Evolutionary conservation across 768 basidiomycete species (phyloP).

Genomic region (Rubroboletus pulcherrimus): DNA sequence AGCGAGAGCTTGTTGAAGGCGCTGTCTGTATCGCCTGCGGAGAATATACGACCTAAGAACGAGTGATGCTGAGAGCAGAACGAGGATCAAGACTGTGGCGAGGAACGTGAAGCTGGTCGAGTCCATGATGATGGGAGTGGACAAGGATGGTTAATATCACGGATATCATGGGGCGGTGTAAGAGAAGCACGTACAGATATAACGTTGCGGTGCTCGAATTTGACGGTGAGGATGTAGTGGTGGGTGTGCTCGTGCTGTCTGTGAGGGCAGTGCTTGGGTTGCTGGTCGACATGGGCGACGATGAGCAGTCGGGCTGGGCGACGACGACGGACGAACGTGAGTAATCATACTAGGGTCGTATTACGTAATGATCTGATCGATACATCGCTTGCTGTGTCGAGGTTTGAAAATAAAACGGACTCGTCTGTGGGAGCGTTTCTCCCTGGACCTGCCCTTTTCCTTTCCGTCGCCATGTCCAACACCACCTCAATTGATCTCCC

Average conservation of each 20-base stretch:
- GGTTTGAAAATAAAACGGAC: slow-evolving; percentile 6
- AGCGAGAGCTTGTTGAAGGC: slow-evolving; percentile 50
- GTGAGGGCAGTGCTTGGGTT: background rate
- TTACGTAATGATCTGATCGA: slow-evolving; percentile 24
- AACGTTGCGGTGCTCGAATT: slow-evolving; percentile 21
- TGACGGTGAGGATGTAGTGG: slow-evolving; percentile 3
- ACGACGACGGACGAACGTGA: background rate
- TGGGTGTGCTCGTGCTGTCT: background rate
- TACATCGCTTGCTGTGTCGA: slow-evolving; percentile 17
- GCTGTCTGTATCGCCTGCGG: slow-evolving; percentile 54
- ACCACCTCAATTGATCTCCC: slow-evolving; percentile 39
- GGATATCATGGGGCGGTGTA: slow-evolving; percentile 11
- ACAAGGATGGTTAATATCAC: background rate
- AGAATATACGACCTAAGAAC: slow-evolving; percentile 60
- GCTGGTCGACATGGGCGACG: slow-evolving; percentile 15
- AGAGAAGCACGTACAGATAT: slow-evolving; percentile 25
- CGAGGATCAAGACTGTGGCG: slow-evolving; percentile 64
- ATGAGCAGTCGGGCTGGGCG: background rate
- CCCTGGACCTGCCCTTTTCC: background rate
- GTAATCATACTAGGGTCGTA: background rate
- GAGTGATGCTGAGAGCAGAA: slow-evolving; percentile 61
- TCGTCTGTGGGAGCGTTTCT: background rate
- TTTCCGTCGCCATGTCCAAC: slow-evolving; percentile 14
- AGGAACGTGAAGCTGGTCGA: slow-evolving; percentile 62
- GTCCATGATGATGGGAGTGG: slow-evolving; percentile 7